phyloP scores from a whole-genome alignment of 148 eudicot species.

The Cornus controversa region DNA sequence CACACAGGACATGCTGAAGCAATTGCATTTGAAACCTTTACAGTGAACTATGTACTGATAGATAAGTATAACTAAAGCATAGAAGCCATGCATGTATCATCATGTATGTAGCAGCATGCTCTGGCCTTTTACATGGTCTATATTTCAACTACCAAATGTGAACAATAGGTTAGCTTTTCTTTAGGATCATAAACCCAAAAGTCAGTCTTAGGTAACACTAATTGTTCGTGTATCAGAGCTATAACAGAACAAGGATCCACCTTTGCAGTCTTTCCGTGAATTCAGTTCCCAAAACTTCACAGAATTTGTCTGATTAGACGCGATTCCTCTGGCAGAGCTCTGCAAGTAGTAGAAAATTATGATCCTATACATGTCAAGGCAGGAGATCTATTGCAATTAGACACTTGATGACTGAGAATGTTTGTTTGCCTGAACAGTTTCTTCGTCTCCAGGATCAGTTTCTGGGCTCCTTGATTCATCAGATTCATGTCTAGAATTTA shows the following conservation, averaged over 20 bases:
- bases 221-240: not conserved
- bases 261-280: not conserved
- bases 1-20: not conserved
- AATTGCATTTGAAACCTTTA: not conserved
- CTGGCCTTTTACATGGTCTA: not conserved
- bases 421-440: conserved; percentile 3
- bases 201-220: not conserved
- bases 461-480: conserved; percentile 5
- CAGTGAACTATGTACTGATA: not conserved
- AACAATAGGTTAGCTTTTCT: not conserved
- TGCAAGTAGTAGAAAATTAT: not conserved
- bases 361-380: conserved; percentile 9
- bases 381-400: not conserved
- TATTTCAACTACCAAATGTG: not conserved
- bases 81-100: not conserved
- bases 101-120: not conserved
- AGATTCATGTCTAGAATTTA: not conserved
- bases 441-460: conserved; percentile 16
- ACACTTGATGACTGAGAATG: not conserved
- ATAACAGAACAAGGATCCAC: not conserved
- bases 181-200: not conserved
- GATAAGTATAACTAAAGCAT: not conserved
- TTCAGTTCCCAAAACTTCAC: conserved; percentile 5
- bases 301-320: not conserved
- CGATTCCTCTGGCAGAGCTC: not conserved